A percentile compares a stretch with the other conserved stretches of the same genome.
Evolutionary conservation across 176 grass and related monocot species (phyloP).

Genomic region (Cocos nucifera): DNA sequence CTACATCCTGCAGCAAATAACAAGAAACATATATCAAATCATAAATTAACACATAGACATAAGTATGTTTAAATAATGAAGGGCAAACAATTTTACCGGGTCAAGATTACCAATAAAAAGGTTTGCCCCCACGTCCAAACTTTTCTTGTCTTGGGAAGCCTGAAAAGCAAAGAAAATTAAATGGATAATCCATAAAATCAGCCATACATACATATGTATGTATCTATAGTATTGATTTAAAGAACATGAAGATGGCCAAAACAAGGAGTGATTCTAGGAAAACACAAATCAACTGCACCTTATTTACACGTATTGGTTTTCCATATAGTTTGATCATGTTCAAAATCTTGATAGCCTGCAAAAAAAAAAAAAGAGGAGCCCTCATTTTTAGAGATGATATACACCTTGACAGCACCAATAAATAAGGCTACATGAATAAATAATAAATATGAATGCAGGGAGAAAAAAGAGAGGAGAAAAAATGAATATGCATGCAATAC

Average conservation of each 20-base stretch:
- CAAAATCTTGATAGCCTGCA: conserved; percentile 94
- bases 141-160: conserved; percentile 99
- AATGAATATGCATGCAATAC: conserved; percentile 8
- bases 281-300: conserved; percentile 28
- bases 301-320: conserved; percentile 97
- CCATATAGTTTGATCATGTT: conserved; percentile 99
- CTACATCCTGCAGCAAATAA: conserved; percentile 62
- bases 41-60: conserved; percentile 2
- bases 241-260: neutral
- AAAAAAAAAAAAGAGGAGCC: neutral
- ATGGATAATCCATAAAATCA: neutral
- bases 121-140: conserved; percentile 95
- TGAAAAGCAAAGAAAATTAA: conserved; percentile 27
- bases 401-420: too few relatives aligned
- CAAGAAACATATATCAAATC: conserved; percentile 7
- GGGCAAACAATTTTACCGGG: conserved; percentile 40
- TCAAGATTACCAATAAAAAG: conserved; percentile 99
- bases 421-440: conserved; percentile 1
- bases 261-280: neutral
- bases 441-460: conserved; percentile 11
- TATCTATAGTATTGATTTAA: too few relatives aligned
- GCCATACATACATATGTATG: too few relatives aligned
- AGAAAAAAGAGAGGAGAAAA: neutral
- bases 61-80: conserved; percentile 10
- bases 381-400: too few relatives aligned